Conservation (phyloP, 2,329 filamentous ascomycete species). For the Botrytis fragariae region DNA sequence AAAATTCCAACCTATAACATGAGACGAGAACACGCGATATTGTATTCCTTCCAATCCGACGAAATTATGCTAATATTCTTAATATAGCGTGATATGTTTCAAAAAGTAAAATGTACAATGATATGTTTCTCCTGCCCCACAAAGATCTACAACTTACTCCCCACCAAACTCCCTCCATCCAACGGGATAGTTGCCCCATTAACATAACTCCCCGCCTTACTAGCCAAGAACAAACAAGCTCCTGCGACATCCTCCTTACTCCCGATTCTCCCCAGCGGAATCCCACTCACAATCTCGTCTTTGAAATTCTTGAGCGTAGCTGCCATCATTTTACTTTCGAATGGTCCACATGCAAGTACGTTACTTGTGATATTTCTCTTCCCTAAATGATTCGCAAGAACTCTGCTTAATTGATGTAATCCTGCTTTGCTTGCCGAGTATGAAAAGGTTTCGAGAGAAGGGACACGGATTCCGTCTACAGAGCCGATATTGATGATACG, state of each 20-base stretch:
- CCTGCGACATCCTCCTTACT: constrained; percentile 67
- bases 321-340: constrained; percentile 72
- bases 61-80: neutral
- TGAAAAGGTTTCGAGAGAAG: constrained; percentile 56
- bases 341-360: constrained; percentile 69
- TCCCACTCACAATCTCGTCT: constrained; percentile 54
- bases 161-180: constrained; percentile 55
- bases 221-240: constrained; percentile 67
- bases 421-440: constrained; percentile 64
- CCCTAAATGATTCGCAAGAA: constrained; percentile 62
- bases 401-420: constrained; percentile 61
- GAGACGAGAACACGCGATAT: neutral
- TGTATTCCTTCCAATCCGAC: neutral
- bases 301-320: constrained; percentile 60
- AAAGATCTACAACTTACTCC: constrained; percentile 45
- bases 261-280: constrained; percentile 67
- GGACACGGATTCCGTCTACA: constrained; percentile 61
- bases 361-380: constrained; percentile 62
- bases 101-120: neutral
- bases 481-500: constrained; percentile 64
- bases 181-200: constrained; percentile 64
- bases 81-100: neutral
- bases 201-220: constrained; percentile 63
- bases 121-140: neutral
- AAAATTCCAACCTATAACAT: neutral